Evolutionary conservation across 148 eudicot genomes (phyloP), one percentile per base, ranked within the genome.

Genomic region (Persicaria tinctoria): DNA sequence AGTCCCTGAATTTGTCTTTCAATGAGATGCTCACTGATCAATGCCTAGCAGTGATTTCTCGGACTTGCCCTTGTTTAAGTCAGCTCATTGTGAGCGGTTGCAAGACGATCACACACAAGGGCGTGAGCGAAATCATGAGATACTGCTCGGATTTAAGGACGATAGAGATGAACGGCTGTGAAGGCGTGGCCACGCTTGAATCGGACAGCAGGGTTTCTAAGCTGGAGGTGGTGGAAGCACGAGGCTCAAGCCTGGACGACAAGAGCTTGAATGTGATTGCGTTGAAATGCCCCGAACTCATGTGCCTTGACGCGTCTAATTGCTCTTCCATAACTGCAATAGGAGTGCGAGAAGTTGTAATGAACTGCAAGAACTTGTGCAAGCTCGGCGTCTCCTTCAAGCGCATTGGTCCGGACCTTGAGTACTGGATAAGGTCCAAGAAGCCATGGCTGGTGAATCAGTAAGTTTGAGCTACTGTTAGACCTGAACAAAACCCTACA

Each of bases 61-160:
- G 56, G 0, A 75, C 78, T 18, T 87, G 97, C 80, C 93, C 90
- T 9, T 77, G 77, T 70, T 70, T 91, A 46, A 85, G 86, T 71
- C 16, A 69, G 6, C 76, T 91, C 38, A 87, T 83, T 51, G 76
- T 91, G 54, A 77, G 85, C 68, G 79, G 46, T 60, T 87, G 93
- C 66, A 53, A 78, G 0, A 74, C 63, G 47, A 78, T 86, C 50
- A 82, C 86, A 2, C 80, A 86, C 53, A 78, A 78, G 75, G 90
- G 92, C 5, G 50, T 91, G 51, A 81, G 81, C 41, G 84, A 79
- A 10, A 27, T 87, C 12, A 75, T 87, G 44, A 84, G 84, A 62
- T 71, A 47, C 11, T 81, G 91, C 76, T 60, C 53, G 49, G 74
- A 74, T 60, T 72, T 89, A 57, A 81, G 77, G 83, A 83, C 82